phyloP scores from a whole-genome alignment of 352 stramenopile genomes.

The Bremia lactucae region DNA sequence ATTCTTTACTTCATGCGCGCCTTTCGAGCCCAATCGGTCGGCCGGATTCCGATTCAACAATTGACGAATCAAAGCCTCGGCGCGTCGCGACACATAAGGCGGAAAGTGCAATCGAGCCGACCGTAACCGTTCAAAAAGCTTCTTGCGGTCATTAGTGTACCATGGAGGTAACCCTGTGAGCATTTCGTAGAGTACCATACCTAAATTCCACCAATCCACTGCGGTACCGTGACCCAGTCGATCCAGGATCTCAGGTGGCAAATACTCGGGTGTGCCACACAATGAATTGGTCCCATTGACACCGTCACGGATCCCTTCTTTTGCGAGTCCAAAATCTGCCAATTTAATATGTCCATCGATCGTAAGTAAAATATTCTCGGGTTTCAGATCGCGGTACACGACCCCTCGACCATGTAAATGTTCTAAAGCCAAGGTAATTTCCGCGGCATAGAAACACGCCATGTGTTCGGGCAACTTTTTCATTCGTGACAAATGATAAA shows the following conservation, averaged over 20 bases:
- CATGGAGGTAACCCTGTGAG: constrained; percentile 73
- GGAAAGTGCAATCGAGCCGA: constrained; percentile 76
- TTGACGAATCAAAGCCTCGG: constrained; percentile 66
- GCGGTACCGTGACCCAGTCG: constrained; percentile 78
- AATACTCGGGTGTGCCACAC: constrained; percentile 82
- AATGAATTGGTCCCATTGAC: constrained; percentile 66
- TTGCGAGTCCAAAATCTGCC: constrained; percentile 75
- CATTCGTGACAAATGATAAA: constrained; percentile 81
- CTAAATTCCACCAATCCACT: constrained; percentile 90
- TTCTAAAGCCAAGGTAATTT: constrained; percentile 78
- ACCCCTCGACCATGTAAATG: constrained; percentile 77
- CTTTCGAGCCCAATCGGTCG: constrained; percentile 55
- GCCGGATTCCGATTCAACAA: constrained; percentile 71
- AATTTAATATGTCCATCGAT: constrained; percentile 86
- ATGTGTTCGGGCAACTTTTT: constrained; percentile 83
- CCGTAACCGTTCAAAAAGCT: constrained; percentile 78
- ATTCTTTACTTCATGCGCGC: constrained; percentile 53
- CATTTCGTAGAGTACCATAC: constrained; percentile 79
- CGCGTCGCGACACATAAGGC: constrained; percentile 66
- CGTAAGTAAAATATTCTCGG: constrained; percentile 65
- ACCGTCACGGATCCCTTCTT: constrained; percentile 64
- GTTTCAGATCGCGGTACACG: constrained; percentile 75
- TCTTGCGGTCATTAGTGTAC: constrained; percentile 86
- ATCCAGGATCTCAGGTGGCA: constrained; percentile 79
- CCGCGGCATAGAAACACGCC: constrained; percentile 82